Base-by-base conservation (phyloP, 306 rosid species). In the Cicer yamashitae region DNA sequence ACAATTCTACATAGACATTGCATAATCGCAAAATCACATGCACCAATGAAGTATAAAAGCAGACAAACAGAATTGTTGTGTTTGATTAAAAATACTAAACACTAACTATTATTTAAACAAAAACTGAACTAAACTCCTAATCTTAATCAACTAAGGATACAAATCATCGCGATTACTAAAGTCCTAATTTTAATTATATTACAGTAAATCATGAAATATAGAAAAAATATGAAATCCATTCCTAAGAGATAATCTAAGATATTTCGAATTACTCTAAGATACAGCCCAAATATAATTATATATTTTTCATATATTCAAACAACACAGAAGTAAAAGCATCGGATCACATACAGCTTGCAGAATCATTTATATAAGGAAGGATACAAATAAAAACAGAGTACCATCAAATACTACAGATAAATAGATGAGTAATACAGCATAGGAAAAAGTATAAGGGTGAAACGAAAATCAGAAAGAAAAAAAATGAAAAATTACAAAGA, bases 401-500 rank as follows among this genome's bases (percentile, higher is more conserved):
- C 39, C 62, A 1, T 20, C 62, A 56, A 56, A 56, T 56, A 56
- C 10, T 18, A 56, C n/a, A 18, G 38, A 56, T 20, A 56, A 56
- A 52, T 17, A 17, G 53, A 60, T 50, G 37, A 71, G 9, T 38
- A 61, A 61, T 13, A 34, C 51, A 41, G 40, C 54, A 45, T 11
- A 15, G 17, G 56, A 64, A 59, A 47, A 9, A 30, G 38, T 37
- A 61, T 6, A 51, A 67, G 25, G 44, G 47, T 10, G 3, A 30
- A 46, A 20, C 34, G 5, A 51, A 60, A 38, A 70, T 43, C 38
- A 10, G 8, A 67, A 53, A 10, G 6, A 56, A 53, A 71, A 61
- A 8, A 79, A 67, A 74, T 46, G 51, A 76, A 66, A 54, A 44
- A 10, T 39, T 70, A 50, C 66, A 62, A 50, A 48, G 41, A 17